Conservation (phyloP, 2,329 filamentous ascomycete species). For the Botrytis hyacinthi region DNA sequence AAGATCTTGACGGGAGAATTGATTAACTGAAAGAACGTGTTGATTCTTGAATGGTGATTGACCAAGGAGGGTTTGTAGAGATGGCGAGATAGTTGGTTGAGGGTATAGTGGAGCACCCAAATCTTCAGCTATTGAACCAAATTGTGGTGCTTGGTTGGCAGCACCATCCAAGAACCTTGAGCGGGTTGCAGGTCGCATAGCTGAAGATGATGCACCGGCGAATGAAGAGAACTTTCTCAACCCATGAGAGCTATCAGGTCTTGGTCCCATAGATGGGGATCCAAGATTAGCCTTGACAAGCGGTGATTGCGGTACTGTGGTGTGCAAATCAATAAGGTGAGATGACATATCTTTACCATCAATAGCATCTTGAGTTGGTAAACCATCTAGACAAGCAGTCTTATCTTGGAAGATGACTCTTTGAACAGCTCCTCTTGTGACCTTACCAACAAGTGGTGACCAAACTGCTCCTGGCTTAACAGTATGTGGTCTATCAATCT, state of each 20-base stretch:
- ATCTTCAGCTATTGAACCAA: slow-evolving; percentile 45
- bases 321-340: slow-evolving; percentile 48
- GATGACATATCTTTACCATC: slow-evolving; percentile 75
- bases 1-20: slow-evolving; percentile 83
- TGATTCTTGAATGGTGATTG: slow-evolving; percentile 85
- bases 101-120: slow-evolving; percentile 48
- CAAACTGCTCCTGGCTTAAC: slow-evolving; percentile 53
- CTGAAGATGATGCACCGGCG: slow-evolving; percentile 30
- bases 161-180: slow-evolving; percentile 41
- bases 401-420: slow-evolving; percentile 73
- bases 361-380: slow-evolving; percentile 53
- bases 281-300: slow-evolving; percentile 49
- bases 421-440: slow-evolving; percentile 67
- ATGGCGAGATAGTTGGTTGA: slow-evolving; percentile 54
- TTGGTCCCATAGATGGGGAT: slow-evolving; percentile 33
- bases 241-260: slow-evolving; percentile 40
- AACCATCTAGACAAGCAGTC: slow-evolving; percentile 73
- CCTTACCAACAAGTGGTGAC: slow-evolving; percentile 71
- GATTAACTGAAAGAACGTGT: slow-evolving; percentile 87
- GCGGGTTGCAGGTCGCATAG: slow-evolving; percentile 40
- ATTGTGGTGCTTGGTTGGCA: slow-evolving; percentile 33
- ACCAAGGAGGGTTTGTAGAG: slow-evolving; percentile 70
- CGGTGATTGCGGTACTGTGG: slow-evolving; percentile 53
- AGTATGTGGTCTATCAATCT: slow-evolving; percentile 69
- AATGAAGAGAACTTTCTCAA: slow-evolving; percentile 40